phyloP scores from a whole-genome alignment of 1,284 basidiomycete genomes.

The Leccinum subspadiceum region DNA sequence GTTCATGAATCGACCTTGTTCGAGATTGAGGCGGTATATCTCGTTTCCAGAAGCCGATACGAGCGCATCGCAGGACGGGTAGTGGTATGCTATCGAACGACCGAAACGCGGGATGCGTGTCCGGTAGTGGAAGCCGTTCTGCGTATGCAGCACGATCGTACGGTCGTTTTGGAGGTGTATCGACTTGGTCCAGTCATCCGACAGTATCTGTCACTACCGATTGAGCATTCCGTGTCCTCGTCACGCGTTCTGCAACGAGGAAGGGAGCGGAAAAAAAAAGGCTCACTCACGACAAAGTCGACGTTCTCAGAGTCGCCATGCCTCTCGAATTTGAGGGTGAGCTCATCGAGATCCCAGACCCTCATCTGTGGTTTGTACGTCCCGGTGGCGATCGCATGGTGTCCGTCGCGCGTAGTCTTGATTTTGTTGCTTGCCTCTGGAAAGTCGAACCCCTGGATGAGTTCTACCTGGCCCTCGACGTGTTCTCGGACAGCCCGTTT shows the following conservation, averaged over 20 bases:
- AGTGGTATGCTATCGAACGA: conserved; percentile 88
- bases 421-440: conserved; percentile 94
- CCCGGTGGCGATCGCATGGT: conserved; percentile 91
- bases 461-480: conserved; percentile 77
- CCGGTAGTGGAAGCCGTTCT: conserved; percentile 89
- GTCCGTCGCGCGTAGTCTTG: conserved; percentile 88
- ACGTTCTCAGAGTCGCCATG: conserved; percentile 97
- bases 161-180: conserved; percentile 95
- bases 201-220: conserved; percentile 68
- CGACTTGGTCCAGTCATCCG: conserved; percentile 99
- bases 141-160: conserved; percentile 93
- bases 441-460: conserved; percentile 95
- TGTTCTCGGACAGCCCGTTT: conserved; percentile 67
- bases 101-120: conserved; percentile 95
- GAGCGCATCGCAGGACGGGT: conserved; percentile 79
- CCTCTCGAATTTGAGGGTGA: conserved; percentile 94
- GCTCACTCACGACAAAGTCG: conserved; percentile 90
- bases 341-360: conserved; percentile 93
- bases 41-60: conserved; percentile 80
- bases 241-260: background rate
- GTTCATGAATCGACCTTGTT: conserved; percentile 90
- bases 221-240: conserved; percentile 6
- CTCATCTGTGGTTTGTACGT: conserved; percentile 98
- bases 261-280: background rate
- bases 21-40: conserved; percentile 92